Base-by-base conservation (phyloP, 2,329 filamentous ascomycete genomes). In the Alternaria sp. region DNA sequence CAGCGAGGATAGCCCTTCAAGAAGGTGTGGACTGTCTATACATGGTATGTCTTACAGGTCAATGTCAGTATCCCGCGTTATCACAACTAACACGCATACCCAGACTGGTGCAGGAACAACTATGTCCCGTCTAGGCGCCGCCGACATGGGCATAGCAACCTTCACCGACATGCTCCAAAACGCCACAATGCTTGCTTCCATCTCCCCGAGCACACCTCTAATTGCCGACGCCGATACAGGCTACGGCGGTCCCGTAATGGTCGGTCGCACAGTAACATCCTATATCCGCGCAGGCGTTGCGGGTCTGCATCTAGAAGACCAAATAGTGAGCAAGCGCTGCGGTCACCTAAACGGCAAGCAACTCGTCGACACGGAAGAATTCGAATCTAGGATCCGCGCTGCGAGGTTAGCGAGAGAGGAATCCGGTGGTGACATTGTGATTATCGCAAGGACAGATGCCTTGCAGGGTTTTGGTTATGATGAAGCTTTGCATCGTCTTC, bases 1-100 rank as follows among this genome's bases (percentile, higher is more conserved):
- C 87, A 2, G 88, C 89, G 0, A 81, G 88, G 1, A 84, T 91
- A 57, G 88, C 88, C 1, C 80, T 89, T 22, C 79, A 82, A 42
- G 81, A 86, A n/a, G 88, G 88, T 5, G 90, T 89, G 60, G 84
- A 89, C 47, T 84, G 82, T 57, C 73, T 91, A 39, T 91, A 91
- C 79, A 91, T 91, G 88, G 88, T 89, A 77, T 44, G 80, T 49
- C 36, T 28, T 39, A 18, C 60, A 7, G 8, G 12, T 18, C 28
- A 22, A 22, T 11, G 28, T 34, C 18, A 41, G 18, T 18, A 41
- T 22, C 4, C 18, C 24, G 44, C 34, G 28, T 24, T 18, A 41
- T 26, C 44, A 20, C 3, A 53, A 26, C 46, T 49, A 46, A 32
- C 24, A 5, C 30, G 20, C 32, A 43, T 22, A 11, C 39, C 20